Base-by-base conservation (phyloP, 768 basidiomycete species). In the Pholiota microspora region DNA sequence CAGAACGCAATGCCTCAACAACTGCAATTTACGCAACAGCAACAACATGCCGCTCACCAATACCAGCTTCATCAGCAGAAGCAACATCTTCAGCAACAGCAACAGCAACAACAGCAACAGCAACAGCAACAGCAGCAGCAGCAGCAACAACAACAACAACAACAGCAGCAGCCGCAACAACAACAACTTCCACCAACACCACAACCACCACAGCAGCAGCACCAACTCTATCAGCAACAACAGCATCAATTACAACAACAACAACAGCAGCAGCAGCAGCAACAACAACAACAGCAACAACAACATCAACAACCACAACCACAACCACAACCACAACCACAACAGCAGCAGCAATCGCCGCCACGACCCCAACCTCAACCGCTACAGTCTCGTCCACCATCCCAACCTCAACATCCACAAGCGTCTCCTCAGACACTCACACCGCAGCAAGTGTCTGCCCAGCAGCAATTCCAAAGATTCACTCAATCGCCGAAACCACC, bases 241-340 rank as follows among this genome's bases (percentile, higher is more conserved):
- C 45, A 38, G 13, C 56, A 51, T 45, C 50, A 40, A 21, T 52
- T 49, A n/a, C 52, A 53, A 31, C 66, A 63, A 16, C 65, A 62
- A 38, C 59, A 69, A 8, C 73, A 72, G 55, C 61, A 48, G 5
- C n/a, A 21, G 4, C 55, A 59, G 28, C 49, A 54, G 29, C 56
- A 55, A 2, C 54, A 52, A 47, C 51, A 45, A 15, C 53, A 54
- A 28, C 44, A 51, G 7, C 52, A 55, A 12, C 53, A 16, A 29
- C 57, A 31, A 50, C 59, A 61, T 7, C 45, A 48, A 4, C 54
- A 28, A 45, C 48, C n/a, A 16, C 59, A 54, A 44, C 48, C 52
- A 23, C 59, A 55, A 38, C 57, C 51, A 25, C 59, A 63, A 9
- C 48, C 40, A 18, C 50, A 29, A 24, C 52, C 25, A 15, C 55